Evolutionary conservation across 441 rosid species (phyloP).

Genomic region (Gossypium schwendimanii): DNA sequence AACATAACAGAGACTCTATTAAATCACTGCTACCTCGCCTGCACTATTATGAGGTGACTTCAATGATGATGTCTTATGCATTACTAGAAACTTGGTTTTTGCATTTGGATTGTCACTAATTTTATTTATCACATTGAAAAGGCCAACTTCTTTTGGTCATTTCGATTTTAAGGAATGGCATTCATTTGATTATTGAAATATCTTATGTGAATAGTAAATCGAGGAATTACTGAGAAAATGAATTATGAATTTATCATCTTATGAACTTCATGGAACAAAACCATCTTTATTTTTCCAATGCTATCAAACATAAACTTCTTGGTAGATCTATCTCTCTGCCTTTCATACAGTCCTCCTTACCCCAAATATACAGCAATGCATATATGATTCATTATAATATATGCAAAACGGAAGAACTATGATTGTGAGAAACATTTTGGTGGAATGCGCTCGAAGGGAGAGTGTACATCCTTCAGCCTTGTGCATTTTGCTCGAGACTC

Average conservation of each 20-base stretch:
- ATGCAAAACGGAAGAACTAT: not conserved
- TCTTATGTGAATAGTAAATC: not conserved
- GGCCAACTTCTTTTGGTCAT: not conserved
- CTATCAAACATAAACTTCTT: not conserved
- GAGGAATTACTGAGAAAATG: not conserved
- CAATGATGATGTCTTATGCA: conserved; percentile 2
- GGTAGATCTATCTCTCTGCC: not conserved
- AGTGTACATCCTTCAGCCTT: not conserved
- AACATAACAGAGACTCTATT: conserved; percentile 58
- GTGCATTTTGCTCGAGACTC: not conserved
- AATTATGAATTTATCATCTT: not conserved
- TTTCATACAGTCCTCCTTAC: not conserved
- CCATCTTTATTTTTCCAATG: not conserved
- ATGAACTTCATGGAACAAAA: not conserved
- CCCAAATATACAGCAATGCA: not conserved
- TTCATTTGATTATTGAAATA: not conserved
- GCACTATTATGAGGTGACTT: conserved; percentile 48
- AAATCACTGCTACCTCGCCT: conserved; percentile 58
- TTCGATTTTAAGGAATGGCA: not conserved
- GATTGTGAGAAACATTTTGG: not conserved
- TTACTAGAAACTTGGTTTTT: not conserved
- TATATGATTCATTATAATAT: no score
- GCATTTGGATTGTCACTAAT: not conserved
- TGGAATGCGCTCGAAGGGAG: not conserved
- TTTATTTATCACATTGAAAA: not conserved